Percentiles rank a stretch among this genome's conserved stretches.
phyloP scores from a whole-genome alignment of 768 basidiomycete species.

The Postia placenta region DNA sequence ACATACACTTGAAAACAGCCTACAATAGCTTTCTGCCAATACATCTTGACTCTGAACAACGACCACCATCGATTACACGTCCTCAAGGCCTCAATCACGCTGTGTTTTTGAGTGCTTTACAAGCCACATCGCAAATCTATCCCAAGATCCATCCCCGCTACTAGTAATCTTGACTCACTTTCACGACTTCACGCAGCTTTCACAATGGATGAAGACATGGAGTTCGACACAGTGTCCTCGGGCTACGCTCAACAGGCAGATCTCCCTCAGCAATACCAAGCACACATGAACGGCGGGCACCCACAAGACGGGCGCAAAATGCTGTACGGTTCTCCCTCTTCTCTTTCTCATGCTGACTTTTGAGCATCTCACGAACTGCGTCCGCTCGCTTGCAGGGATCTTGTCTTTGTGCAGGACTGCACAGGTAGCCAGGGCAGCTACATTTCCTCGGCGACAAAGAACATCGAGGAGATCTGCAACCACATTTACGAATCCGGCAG shows the following conservation, averaged over 20 bases:
- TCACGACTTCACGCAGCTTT: neutral
- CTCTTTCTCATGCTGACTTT: neutral
- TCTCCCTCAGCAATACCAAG: constrained; percentile 30
- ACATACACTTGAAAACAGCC: constrained; percentile 15
- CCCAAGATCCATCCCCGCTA: neutral
- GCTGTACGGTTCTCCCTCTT: constrained; percentile 48
- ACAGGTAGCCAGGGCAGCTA: constrained; percentile 89
- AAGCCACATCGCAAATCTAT: neutral
- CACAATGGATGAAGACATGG: constrained; percentile 74
- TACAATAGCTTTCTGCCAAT: constrained; percentile 15
- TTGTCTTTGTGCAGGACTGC: constrained; percentile 94
- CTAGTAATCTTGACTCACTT: constrained; percentile 2
- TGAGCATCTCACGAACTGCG: neutral
- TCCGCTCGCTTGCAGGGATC: constrained; percentile 48
- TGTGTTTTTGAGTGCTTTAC: neutral
- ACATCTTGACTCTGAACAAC: constrained; percentile 6
- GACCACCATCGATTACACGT: constrained; percentile 10
- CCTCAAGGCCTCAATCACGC: neutral
- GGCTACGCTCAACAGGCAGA: constrained; percentile 28
- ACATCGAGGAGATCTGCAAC: constrained; percentile 92
- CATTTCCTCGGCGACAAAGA: constrained; percentile 91
- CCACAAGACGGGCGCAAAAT: constrained; percentile 52
- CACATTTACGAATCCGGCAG: constrained; percentile 93
- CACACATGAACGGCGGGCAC: constrained; percentile 29
- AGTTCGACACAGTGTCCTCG: constrained; percentile 40